A percentile compares a stretch with the other conserved stretches of the same genome.
Conservation (phyloP, 352 stramenopile species). For the Albugo candida region DNA sequence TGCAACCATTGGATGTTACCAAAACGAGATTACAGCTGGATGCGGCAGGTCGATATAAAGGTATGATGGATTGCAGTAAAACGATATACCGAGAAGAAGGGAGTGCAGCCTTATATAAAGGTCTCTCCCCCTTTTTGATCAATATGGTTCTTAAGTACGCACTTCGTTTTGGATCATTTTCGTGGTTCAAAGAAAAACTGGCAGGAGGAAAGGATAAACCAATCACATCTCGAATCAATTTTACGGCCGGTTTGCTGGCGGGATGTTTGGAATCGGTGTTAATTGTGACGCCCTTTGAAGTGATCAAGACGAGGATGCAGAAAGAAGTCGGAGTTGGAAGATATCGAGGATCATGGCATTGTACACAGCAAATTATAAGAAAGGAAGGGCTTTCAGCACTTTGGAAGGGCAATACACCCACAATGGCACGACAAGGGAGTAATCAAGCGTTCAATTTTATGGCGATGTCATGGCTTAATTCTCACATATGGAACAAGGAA, state of each 20-base stretch:
- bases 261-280: slow-evolving; percentile 91
- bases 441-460: slow-evolving; percentile 99
- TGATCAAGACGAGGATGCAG: slow-evolving; percentile 97
- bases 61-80: slow-evolving; percentile 59
- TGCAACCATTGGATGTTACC: slow-evolving; percentile 71
- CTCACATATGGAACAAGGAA: slow-evolving; percentile 82
- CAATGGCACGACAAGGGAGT: slow-evolving; percentile 90
- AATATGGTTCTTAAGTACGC: slow-evolving; percentile 84
- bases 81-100: slow-evolving; percentile 73
- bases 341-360: slow-evolving; percentile 78
- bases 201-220: slow-evolving; percentile 45
- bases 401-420: slow-evolving; percentile 92
- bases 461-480: slow-evolving; percentile 81
- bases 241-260: slow-evolving; percentile 77
- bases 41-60: slow-evolving; percentile 50
- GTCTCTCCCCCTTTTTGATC: slow-evolving; percentile 64
- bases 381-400: slow-evolving; percentile 88
- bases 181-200: slow-evolving; percentile 75
- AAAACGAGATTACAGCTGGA: slow-evolving; percentile 79
- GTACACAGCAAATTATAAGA: slow-evolving; percentile 75
- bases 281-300: slow-evolving; percentile 95
- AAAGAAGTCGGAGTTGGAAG: slow-evolving; percentile 84
- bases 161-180: slow-evolving; percentile 68
- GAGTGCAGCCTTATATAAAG: slow-evolving; percentile 62
- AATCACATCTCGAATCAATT: slow-evolving; percentile 64